phyloP scores from a whole-genome alignment of 441 rosid genomes.

The Erysimum cheiri region DNA sequence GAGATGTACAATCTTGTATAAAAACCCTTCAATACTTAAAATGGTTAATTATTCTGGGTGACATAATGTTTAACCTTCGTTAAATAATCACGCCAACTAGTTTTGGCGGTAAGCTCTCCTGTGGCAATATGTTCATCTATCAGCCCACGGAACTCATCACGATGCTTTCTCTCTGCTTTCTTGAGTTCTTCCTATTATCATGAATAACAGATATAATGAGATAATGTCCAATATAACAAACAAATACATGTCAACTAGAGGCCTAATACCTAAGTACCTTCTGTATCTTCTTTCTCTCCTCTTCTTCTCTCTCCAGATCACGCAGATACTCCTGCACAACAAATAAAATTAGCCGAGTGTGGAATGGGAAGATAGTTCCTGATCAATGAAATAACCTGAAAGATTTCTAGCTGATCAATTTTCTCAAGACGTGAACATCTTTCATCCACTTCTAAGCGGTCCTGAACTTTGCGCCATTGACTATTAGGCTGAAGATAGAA shows the following conservation, averaged over 20 bases:
- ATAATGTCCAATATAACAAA: conserved; percentile 20
- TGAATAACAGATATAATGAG: conserved; percentile 32
- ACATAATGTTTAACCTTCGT: conserved; percentile 48
- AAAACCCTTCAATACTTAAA: conserved; percentile 26
- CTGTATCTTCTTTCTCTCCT: conserved; percentile 68
- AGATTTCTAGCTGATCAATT: conserved; percentile 70
- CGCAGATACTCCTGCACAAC: conserved; percentile 62
- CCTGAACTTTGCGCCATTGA: conserved; percentile 87
- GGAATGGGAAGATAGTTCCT: conserved; percentile 20
- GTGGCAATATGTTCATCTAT: conserved; percentile 65
- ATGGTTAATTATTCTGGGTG: conserved; percentile 2
- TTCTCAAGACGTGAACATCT: conserved; percentile 76
- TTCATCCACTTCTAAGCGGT: conserved; percentile 72
- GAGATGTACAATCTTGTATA: conserved; percentile 36
- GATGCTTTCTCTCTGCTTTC: conserved; percentile 75
- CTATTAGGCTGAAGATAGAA: conserved; percentile 56
- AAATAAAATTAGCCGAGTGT: conserved; percentile 42
- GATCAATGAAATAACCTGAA: conserved; percentile 56
- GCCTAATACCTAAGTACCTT: conserved; percentile 53
- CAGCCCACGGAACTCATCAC: conserved; percentile 76
- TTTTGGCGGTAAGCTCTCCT: conserved; percentile 67
- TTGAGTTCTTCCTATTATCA: conserved; percentile 65
- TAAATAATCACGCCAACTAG: conserved; percentile 73
- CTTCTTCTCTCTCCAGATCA: conserved; percentile 75
- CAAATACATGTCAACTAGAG: conserved; percentile 26